phyloP scores from a whole-genome alignment of 441 rosid species.

The Monsonia emarginata region DNA sequence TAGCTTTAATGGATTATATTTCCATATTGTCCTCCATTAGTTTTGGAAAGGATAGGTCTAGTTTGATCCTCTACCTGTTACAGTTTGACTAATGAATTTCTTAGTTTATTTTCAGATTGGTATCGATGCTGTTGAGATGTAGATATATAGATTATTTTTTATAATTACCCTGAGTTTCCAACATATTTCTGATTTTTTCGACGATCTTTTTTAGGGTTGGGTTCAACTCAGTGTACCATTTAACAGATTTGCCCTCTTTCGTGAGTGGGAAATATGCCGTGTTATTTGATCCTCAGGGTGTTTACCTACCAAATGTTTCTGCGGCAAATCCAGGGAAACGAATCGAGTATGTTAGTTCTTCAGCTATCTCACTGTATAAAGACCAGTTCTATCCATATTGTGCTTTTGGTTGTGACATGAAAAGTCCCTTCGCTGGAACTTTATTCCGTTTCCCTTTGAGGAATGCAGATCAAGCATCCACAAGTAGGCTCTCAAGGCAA shows the following conservation, averaged over 20 bases:
- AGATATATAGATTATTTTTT: not conserved
- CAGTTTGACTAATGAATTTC: not conserved
- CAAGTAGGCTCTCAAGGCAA: conserved; percentile 88
- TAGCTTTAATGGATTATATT: not conserved
- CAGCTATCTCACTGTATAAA: conserved; percentile 50
- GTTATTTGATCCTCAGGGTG: conserved; percentile 86
- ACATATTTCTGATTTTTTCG: not conserved
- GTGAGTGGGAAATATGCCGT: conserved; percentile 87
- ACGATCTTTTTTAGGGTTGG: conserved; percentile 48
- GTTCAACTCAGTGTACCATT: conserved; percentile 95
- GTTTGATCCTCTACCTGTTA: not conserved
- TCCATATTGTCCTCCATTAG: not conserved
- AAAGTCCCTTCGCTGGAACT: conserved; percentile 56
- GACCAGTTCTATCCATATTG: conserved; percentile 85
- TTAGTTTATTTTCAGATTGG: not conserved
- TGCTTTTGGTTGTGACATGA: conserved; percentile 90
- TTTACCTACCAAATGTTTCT: conserved; percentile 75
- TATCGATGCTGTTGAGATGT: not conserved
- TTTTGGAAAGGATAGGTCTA: not conserved
- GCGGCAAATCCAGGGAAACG: conserved; percentile 92
- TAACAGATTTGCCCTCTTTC: conserved; percentile 93
- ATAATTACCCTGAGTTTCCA: not conserved
- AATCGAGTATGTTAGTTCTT: conserved; percentile 67
- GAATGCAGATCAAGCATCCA: conserved; percentile 61
- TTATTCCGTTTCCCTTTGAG: conserved; percentile 89